Evolutionary conservation across 305 asterid genomes (phyloP).

Genomic region (Rubia peregrina): DNA sequence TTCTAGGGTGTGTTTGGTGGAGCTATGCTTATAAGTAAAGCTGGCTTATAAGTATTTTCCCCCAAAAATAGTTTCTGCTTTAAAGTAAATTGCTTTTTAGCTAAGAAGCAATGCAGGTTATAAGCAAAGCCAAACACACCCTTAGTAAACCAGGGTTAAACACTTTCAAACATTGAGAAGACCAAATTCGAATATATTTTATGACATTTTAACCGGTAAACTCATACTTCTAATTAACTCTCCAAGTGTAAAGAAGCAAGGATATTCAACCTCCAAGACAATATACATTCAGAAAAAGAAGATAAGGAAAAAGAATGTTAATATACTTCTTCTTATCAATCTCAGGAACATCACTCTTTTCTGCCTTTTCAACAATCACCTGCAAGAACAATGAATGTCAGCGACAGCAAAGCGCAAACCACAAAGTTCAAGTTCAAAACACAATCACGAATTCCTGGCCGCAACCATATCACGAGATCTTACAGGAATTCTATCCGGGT

Average conservation of each 20-base stretch:
- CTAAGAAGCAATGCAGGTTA: too few species aligned
- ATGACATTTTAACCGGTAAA: neutral
- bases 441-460: neutral
- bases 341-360: slow-evolving; percentile 70
- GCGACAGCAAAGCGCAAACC: slow-evolving; percentile 8
- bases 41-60: too few species aligned
- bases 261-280: too few species aligned
- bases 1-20: too few species aligned
- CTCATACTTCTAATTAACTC: neutral
- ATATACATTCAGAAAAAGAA: neutral
- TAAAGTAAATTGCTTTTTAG: too few species aligned
- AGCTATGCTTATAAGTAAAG: too few species aligned
- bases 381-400: slow-evolving; percentile 17
- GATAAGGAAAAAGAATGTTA: neutral
- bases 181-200: neutral
- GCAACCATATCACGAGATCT: slow-evolving; percentile 6
- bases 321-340: slow-evolving; percentile 73
- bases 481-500: slow-evolving; percentile 87
- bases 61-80: too few species aligned
- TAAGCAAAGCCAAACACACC: too few species aligned
- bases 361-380: slow-evolving; percentile 90
- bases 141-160: neutral
- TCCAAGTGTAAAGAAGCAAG: neutral
- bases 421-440: neutral
- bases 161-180: neutral